A percentile compares a stretch with the other conserved stretches of the same genome.
Evolutionary conservation across 805 yeast species (phyloP).

Genomic region (Aciculoconidium aculeatum): DNA sequence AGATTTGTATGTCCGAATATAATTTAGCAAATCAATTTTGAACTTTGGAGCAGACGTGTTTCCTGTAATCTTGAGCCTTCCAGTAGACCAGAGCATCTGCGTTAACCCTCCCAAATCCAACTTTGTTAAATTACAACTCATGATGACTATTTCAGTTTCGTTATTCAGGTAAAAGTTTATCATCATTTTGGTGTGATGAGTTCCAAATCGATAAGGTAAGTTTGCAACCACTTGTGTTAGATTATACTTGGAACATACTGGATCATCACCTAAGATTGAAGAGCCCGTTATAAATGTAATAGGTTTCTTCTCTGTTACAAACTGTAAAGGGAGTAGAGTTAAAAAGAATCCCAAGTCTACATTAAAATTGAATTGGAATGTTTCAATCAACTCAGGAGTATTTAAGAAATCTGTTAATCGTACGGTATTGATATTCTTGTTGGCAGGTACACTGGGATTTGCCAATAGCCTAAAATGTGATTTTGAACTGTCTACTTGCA

Average conservation of each 20-base stretch:
- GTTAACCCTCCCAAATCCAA: slow-evolving; percentile 54
- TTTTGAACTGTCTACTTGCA: too few relatives aligned
- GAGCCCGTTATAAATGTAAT: slow-evolving; percentile 29
- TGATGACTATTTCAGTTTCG: slow-evolving; percentile 45
- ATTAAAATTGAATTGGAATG: slow-evolving; percentile 46
- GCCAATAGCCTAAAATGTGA: too few relatives aligned
- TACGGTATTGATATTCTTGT: slow-evolving; percentile 23
- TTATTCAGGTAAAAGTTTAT: slow-evolving; percentile 46
- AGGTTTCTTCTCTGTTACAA: slow-evolving; percentile 12
- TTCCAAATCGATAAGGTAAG: slow-evolving; percentile 29
- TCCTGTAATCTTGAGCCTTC: slow-evolving; percentile 20
- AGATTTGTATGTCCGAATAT: slow-evolving; percentile 40
- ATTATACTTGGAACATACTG: slow-evolving; percentile 15
- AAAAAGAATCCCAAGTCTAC: slow-evolving; percentile 38
- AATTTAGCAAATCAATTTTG: slow-evolving; percentile 38
- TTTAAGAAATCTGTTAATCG: slow-evolving; percentile 25
- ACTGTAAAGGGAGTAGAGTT: slow-evolving; percentile 22
- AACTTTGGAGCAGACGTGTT: slow-evolving; percentile 22
- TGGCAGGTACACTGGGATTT: too few relatives aligned
- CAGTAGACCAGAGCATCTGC: slow-evolving; percentile 64
- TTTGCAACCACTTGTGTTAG: slow-evolving; percentile 27
- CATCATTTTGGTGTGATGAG: slow-evolving; percentile 67
- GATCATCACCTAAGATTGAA: slow-evolving; percentile 10
- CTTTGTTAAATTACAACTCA: slow-evolving; percentile 54
- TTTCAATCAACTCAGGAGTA: slow-evolving; percentile 23